Evolutionary conservation across 768 basidiomycete genomes (phyloP), one percentile per base, ranked within the genome.

Genomic region (Leucogyrophana mollusca): DNA sequence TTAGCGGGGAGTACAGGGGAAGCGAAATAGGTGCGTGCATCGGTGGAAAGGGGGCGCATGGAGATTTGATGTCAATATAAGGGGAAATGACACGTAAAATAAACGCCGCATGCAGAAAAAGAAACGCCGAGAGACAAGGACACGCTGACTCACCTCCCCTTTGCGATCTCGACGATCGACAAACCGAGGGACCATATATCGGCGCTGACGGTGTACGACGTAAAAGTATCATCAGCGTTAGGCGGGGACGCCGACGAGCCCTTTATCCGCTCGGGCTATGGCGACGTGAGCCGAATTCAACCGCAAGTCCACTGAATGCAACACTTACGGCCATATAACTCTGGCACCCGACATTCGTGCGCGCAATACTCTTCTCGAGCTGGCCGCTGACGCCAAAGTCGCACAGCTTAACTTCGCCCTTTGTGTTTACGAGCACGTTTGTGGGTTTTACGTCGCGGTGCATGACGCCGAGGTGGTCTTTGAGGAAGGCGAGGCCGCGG

Each of bases 381-480:
- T 99, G 94, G 5, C 95, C 95, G 8, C 94, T 96, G 0, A 98
- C 93, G n/a, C 96, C 96, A 65, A 99, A 99, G 63, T 99, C 96
- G 62, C 94, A 96, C 1, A 99, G 78, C 68, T 98, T 98, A 64
- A 98, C 77, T 48, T 91, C 74, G 5, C 96, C 96, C 51, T 83
- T 88, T 53, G 73, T 73, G 67, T 94, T 97, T 50, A 95, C 81
- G 16, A 99, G 82, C 2, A 98, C 86, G 59, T 94, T 95, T 3
- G 93, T 95, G 5, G 93, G 94, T 63, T 95, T 95, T 40, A 94
- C 93, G 56, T 94, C 83, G 54, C 84, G 70, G 56, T 87, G 85
- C 70, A 88, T 88, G 51, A 87, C 94, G 62, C 94, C 90, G 53
- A 98, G 71, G 30, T 91, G 83, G 56, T 98, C 95, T 68, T 98